phyloP scores from a whole-genome alignment of 2,329 filamentous ascomycete species.

The Exutisphaerella laricina region DNA sequence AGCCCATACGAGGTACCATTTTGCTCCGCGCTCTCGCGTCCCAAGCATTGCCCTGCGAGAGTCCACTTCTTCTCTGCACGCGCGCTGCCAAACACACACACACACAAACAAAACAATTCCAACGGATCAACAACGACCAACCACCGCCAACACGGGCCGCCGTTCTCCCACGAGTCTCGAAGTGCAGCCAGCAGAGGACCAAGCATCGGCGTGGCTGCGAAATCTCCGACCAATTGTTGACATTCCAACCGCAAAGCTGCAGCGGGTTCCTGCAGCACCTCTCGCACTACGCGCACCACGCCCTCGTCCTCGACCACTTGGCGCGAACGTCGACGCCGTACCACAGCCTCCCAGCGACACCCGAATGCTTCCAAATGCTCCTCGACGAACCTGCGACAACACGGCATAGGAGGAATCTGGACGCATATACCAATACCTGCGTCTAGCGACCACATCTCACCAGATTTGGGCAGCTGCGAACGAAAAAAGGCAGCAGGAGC shows the following conservation, averaged over 20 bases:
- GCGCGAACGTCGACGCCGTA: background rate
- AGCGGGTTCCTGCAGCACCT: background rate
- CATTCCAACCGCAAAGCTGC: background rate
- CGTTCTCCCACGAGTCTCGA: background rate
- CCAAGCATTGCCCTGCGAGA: background rate
- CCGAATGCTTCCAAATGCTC: constrained; percentile 3
- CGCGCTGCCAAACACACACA: background rate
- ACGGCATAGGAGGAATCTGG: constrained; percentile 2
- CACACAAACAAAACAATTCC: background rate
- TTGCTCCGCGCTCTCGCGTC: background rate
- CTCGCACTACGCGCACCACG: background rate
- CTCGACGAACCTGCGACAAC: background rate
- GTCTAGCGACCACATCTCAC: background rate
- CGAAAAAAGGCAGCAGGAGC: background rate
- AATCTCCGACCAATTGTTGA: background rate
- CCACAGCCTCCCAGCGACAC: background rate
- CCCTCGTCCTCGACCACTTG: background rate
- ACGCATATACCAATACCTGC: background rate
- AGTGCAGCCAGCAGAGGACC: background rate
- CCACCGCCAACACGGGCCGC: too few relatives aligned
- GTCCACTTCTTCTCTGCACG: background rate
- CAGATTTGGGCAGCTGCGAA: constrained; percentile 1
- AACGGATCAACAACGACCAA: too few relatives aligned
- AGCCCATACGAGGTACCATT: background rate
- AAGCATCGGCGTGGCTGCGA: background rate